Percentiles rank a stretch among this genome's conserved stretches.
Evolutionary conservation across 495 filamentous ascomycete species (phyloP).

Genomic region (Halenospora varia): DNA sequence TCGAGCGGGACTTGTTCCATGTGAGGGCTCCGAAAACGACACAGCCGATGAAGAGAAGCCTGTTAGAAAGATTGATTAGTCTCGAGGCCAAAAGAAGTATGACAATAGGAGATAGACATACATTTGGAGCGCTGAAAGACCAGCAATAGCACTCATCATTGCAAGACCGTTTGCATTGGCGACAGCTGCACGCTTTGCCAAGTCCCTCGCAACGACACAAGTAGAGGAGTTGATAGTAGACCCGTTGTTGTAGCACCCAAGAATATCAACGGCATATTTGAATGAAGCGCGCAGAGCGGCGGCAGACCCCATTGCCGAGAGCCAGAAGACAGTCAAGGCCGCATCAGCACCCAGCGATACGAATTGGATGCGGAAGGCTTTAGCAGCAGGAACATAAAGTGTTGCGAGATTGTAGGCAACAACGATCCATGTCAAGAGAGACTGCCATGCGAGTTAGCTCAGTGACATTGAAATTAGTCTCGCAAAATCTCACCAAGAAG

Average conservation of each 20-base stretch:
- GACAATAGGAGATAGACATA: conserved; percentile 21
- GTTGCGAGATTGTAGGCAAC: conserved; percentile 35
- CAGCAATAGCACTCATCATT: conserved; percentile 20
- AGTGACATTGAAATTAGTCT: neutral
- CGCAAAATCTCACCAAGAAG: conserved; percentile 30
- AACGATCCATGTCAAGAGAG: conserved; percentile 42
- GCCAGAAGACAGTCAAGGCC: conserved; percentile 40
- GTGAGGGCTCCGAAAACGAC: conserved; percentile 1
- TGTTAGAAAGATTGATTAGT: neutral
- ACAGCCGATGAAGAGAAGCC: neutral
- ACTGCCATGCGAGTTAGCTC: conserved; percentile 22
- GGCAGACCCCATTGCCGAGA: conserved; percentile 35
- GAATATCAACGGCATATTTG: conserved; percentile 19
- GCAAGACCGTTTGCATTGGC: neutral
- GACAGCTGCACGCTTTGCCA: conserved; percentile 17
- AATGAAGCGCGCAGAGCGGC: conserved; percentile 18
- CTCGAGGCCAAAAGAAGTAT: neutral
- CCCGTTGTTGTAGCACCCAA: neutral
- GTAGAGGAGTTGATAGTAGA: conserved; percentile 22
- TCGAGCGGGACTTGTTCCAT: neutral
- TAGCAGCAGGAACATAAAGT: conserved; percentile 34
- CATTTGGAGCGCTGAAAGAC: conserved; percentile 38
- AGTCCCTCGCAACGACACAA: conserved; percentile 14
- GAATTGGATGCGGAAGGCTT: conserved; percentile 39
- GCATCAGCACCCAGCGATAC: conserved; percentile 38